Evolutionary conservation across 768 basidiomycete genomes (phyloP).

Genomic region (Boletus vermiculosoides): DNA sequence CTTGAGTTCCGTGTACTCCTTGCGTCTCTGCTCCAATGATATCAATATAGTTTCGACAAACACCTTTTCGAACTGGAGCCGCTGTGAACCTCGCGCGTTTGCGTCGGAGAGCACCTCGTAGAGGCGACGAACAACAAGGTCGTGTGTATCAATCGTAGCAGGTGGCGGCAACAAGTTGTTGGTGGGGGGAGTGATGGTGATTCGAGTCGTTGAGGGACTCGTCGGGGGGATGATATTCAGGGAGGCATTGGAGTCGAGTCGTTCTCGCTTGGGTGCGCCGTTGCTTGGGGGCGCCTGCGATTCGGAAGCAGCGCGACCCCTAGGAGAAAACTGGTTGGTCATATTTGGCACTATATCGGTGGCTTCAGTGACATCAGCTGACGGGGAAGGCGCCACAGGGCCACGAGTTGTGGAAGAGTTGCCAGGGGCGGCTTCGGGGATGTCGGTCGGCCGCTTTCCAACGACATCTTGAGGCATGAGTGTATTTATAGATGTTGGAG

Average conservation of each 20-base stretch:
- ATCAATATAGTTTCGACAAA: conserved; percentile 70
- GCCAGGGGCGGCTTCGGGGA: neutral
- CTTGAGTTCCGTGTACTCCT: conserved; percentile 63
- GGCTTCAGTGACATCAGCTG: conserved; percentile 5
- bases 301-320: conserved; percentile 34
- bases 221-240: conserved; percentile 11
- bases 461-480: conserved; percentile 11
- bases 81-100: conserved; percentile 54
- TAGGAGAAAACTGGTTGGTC: conserved; percentile 12
- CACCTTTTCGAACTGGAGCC: conserved; percentile 68
- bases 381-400: neutral
- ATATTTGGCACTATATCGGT: conserved; percentile 15
- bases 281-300: conserved; percentile 22
- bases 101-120: conserved; percentile 63
- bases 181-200: conserved; percentile 47
- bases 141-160: conserved; percentile 36
- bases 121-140: conserved; percentile 49
- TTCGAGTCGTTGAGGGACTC: conserved; percentile 29
- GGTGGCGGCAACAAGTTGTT: conserved; percentile 27
- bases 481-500: conserved; percentile 21
- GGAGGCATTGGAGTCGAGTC: conserved; percentile 28
- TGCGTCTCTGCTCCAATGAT: conserved; percentile 62
- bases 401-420: neutral
- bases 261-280: conserved; percentile 15
- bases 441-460: neutral